Percentiles rank a stretch among this genome's conserved stretches.
phyloP scores from a whole-genome alignment of 2,329 filamentous ascomycete genomes.

The Alternaria sp. region DNA sequence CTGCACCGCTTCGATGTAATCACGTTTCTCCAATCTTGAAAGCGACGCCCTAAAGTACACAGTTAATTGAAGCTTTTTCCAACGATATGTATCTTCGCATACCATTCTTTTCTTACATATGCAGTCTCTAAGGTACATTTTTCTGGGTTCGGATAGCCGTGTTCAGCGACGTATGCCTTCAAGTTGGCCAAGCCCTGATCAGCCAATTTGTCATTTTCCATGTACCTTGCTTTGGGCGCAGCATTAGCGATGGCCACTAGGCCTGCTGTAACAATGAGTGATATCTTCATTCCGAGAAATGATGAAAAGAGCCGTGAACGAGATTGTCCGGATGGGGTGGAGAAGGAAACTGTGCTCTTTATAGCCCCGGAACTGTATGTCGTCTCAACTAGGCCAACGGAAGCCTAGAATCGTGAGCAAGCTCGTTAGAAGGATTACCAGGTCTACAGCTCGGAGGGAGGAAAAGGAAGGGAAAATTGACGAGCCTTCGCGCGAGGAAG shows the following conservation, averaged over 20 bases:
- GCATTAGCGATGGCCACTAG: background rate
- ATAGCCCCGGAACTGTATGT: background rate
- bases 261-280: background rate
- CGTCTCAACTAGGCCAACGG: background rate
- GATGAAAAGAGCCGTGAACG: background rate
- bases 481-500: background rate
- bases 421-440: background rate
- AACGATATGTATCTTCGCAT: background rate
- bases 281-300: background rate
- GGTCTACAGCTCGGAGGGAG: background rate
- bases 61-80: background rate
- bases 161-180: constrained; percentile 31
- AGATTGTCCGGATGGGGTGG: too few relatives aligned
- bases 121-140: constrained; percentile 52
- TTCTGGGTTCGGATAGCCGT: constrained; percentile 33
- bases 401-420: background rate
- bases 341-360: too few relatives aligned
- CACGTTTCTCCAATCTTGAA: constrained; percentile 28
- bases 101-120: constrained; percentile 57
- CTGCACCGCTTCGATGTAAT: constrained; percentile 45
- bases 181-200: constrained; percentile 46
- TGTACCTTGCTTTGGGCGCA: constrained; percentile 3
- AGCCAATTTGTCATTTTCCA: constrained; percentile 47
- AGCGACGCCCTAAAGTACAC: constrained; percentile 30
- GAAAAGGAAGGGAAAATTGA: background rate